Percentiles rank a stretch among this genome's conserved stretches.
phyloP scores from a whole-genome alignment of 169 alveolate species.

The Cryptosporidium sp. region DNA sequence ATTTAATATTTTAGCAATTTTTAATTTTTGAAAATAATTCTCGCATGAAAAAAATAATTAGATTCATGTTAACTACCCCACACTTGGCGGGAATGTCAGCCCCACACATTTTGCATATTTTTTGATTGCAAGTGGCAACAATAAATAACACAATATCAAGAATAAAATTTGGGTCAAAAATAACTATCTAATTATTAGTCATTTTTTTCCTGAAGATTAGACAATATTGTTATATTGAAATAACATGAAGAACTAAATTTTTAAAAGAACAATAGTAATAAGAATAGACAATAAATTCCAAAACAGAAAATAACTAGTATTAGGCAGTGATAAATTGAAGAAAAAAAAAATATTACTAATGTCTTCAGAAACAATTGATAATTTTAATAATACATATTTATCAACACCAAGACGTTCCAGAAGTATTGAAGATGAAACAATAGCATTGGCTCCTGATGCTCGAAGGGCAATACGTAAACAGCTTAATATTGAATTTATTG shows the following conservation, averaged over 20 bases:
- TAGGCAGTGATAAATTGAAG: background rate
- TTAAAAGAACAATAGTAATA: background rate
- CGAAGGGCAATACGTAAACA: slow-evolving; percentile 32
- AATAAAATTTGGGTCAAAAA: background rate
- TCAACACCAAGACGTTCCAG: slow-evolving; percentile 61
- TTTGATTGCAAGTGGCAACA: slow-evolving; percentile 56
- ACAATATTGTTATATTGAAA: background rate
- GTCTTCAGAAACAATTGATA: background rate
- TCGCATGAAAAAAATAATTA: slow-evolving; percentile 18
- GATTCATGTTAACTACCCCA: slow-evolving; percentile 29
- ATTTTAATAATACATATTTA: background rate
- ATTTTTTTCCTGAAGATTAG: background rate
- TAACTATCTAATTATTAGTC: background rate
- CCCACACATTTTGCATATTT: slow-evolving; percentile 62
- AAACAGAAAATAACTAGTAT: background rate
- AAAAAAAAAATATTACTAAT: background rate
- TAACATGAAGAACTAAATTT: background rate
- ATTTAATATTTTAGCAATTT: background rate
- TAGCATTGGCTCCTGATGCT: slow-evolving; percentile 61
- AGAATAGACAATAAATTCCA: background rate
- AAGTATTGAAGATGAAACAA: slow-evolving; percentile 18
- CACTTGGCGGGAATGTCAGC: slow-evolving; percentile 48
- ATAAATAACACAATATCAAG: background rate
- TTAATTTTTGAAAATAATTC: background rate
- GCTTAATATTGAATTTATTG: background rate